These are phyloP conservation scores for Fusarium buharicum DNA, from an alignment of 2,329 filamentous ascomycete genomes.

Conservation along the genomic window DNA sequence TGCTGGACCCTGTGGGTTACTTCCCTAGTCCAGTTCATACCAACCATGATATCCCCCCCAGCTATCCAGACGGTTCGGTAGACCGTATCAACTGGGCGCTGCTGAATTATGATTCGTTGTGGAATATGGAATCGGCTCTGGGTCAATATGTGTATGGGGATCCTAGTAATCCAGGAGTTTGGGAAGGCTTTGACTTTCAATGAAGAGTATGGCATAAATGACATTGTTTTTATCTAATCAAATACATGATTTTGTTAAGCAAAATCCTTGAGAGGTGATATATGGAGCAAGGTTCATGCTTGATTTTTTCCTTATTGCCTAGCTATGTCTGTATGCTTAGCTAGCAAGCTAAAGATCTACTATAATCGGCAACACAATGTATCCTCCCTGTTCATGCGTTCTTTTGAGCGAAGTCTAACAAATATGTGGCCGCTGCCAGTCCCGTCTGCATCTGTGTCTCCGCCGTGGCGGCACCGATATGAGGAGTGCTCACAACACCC, in stretches of 20 bases:
- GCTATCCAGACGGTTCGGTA: conserved; percentile 11
- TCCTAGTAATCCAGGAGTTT: neutral
- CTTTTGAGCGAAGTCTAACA: conserved; percentile 36
- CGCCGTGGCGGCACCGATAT: conserved; percentile 58
- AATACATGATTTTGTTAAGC: no score
- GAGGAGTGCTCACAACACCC: conserved; percentile 56
- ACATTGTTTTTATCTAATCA: no score
- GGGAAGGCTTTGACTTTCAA: conserved; percentile 18
- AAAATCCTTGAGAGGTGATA: no score
- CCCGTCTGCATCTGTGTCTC: conserved; percentile 48
- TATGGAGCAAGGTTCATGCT: no score
- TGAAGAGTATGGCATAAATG: no score
- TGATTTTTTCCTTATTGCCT: no score
- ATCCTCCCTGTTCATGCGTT: neutral
- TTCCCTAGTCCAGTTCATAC: neutral
- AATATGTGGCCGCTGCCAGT: conserved; percentile 40
- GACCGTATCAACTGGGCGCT: conserved; percentile 20
- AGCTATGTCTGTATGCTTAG: no score
- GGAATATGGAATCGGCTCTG: conserved; percentile 31
- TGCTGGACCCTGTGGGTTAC: neutral
- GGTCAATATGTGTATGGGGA: conserved; percentile 31
- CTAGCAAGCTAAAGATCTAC: no score
- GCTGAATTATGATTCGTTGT: conserved; percentile 19
- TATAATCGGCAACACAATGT: no score
- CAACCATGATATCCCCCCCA: fast-evolving